Base-by-base conservation (phyloP, 345 rosid genomes). In the Aurinia saxatilis region DNA sequence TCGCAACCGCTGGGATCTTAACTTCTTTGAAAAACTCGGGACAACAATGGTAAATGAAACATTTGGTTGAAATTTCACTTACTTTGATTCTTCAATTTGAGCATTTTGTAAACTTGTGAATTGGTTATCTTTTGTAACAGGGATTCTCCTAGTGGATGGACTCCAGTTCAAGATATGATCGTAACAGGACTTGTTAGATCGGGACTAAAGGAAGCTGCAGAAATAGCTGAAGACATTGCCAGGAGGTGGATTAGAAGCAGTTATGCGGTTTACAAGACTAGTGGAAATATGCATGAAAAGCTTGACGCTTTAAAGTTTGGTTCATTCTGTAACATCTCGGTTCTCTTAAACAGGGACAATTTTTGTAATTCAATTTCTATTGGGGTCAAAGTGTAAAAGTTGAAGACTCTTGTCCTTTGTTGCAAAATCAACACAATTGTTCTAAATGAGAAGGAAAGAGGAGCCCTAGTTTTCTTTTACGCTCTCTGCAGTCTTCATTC, bases 121-220 rank as follows among this genome's bases (percentile, higher is more conserved):
- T 17, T 33, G 35, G 17, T 54, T 11, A 35, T n/a, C n/a, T 41
- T n/a, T 18, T 19, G 40, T 16, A 57, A 48, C 76, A 93, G 97
- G 97, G 99, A 93, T 71, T 86, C 53, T 69, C 97, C 96, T 9
- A 93, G 85, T 21, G 97, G 97, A 42, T 93, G 97, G 99, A 83
- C 97, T 1, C 96, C 99, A 4, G 73, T 82, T 18, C 96, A 93
- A 40, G 97, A 84, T 49, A 66, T 82, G 81, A 83, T 90, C 50
- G 87, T 78, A 36, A 91, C 85, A 70, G 97, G 97, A 17, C 74
- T 92, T 5, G 68, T 70, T 10, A 78, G 76, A 63, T 87, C 98
- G 0, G 70, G 63, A 50, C 61, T 72, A 47, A 34, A 52, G 9
- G 81, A 85, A 57, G 95, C 95, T 42, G 80, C 62, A 52, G 50